These are phyloP conservation scores for Mrakia hoshinonis DNA, from an alignment of 768 basidiomycete species.

Conservation along the genomic window DNA sequence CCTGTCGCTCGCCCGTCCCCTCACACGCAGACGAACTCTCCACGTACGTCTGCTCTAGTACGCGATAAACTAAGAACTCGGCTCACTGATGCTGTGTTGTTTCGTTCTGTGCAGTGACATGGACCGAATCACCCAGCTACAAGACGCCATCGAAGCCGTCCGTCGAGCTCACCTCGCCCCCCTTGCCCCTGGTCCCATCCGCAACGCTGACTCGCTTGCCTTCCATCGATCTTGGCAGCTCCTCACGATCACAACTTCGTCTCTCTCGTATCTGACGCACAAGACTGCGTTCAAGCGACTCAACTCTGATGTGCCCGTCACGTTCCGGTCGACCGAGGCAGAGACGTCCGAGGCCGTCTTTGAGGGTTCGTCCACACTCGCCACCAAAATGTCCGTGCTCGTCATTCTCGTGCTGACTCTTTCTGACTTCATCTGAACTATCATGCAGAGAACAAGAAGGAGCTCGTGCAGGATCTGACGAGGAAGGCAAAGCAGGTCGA, in stretches of 20 bases:
- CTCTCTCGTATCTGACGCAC: slow-evolving; percentile 67
- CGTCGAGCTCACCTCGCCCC: slow-evolving; percentile 27
- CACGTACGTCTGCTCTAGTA: not conserved
- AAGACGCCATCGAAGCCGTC: slow-evolving; percentile 87
- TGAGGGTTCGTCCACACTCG: slow-evolving; percentile 49
- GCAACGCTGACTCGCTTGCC: not conserved
- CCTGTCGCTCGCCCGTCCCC: not conserved
- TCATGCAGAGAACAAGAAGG: slow-evolving; percentile 63
- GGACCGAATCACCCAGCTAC: slow-evolving; percentile 92
- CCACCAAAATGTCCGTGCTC: not conserved
- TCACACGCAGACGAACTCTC: slow-evolving; percentile 4
- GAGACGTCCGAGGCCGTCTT: slow-evolving; percentile 61
- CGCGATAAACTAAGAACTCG: not conserved
- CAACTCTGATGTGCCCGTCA: slow-evolving; percentile 69
- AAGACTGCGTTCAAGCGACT: slow-evolving; percentile 70
- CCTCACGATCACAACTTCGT: slow-evolving; percentile 78
- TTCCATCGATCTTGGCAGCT: slow-evolving; percentile 47
- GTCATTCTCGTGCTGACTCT: not conserved
- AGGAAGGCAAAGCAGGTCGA: slow-evolving; percentile 84
- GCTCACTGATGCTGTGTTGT: not conserved
- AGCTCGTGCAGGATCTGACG: slow-evolving; percentile 72
- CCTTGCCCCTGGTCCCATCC: not conserved
- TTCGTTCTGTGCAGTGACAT: slow-evolving; percentile 54
- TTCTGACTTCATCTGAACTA: not conserved
- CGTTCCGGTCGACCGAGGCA: slow-evolving; percentile 66